These are phyloP conservation scores for Pleurotus tuoliensis DNA, from an alignment of 768 basidiomycete species.

Conservation along the genomic window DNA sequence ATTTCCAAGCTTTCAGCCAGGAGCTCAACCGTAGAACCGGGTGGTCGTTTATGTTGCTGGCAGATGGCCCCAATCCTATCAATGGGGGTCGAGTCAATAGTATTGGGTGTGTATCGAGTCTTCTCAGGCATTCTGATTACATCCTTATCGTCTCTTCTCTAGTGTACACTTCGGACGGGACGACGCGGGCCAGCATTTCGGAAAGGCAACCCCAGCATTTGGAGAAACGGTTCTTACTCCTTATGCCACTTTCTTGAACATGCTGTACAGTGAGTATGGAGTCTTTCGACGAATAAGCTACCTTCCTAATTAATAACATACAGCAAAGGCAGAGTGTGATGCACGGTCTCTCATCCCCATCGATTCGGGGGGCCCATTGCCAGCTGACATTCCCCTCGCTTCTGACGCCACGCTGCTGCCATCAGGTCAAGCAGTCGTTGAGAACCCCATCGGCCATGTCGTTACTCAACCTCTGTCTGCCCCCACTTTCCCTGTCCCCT, in stretches of 20 bases:
- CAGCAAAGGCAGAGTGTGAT: no score
- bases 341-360: no score
- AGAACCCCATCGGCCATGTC: no score
- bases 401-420: no score
- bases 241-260: neutral
- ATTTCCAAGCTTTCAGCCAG: neutral
- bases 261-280: neutral
- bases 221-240: neutral
- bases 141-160: neutral
- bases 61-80: neutral
- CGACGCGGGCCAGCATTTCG: neutral
- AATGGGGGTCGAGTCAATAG: neutral
- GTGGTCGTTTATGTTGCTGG: neutral
- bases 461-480: no score
- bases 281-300: no score
- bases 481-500: no score
- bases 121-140: neutral
- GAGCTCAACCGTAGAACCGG: neutral
- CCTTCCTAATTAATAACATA: no score
- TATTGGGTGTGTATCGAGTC: neutral
- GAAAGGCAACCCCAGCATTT: neutral
- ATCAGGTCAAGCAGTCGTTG: no score
- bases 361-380: no score
- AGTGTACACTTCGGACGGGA: neutral
- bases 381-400: no score